A percentile compares a stretch with the other conserved stretches of the same genome.
phyloP scores from a whole-genome alignment of 2,329 filamentous ascomycete genomes.

The Alternaria infectoria region DNA sequence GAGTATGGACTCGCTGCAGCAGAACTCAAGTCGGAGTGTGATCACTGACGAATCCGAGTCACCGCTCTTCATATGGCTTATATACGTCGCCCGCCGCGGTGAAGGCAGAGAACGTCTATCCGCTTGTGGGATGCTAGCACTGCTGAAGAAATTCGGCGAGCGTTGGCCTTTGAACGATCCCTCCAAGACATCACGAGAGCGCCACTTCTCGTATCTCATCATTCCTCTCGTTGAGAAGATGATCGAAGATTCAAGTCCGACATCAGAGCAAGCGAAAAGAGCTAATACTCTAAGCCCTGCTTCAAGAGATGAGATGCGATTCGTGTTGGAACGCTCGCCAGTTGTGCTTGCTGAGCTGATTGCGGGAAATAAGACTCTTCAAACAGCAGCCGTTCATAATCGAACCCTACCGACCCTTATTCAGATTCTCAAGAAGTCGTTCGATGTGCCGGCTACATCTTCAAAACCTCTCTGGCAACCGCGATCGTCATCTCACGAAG shows the following conservation, averaged over 20 bases:
- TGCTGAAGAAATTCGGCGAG: conserved; percentile 47
- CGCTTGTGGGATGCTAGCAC: conserved; percentile 49
- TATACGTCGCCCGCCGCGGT: conserved; percentile 52
- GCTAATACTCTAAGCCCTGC: conserved; percentile 52
- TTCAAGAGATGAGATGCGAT: conserved; percentile 44
- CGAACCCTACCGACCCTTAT: conserved; percentile 67
- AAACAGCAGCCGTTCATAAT: conserved; percentile 80
- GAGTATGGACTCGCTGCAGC: conserved; percentile 41
- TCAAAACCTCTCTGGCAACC: conserved; percentile 63
- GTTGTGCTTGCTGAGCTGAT: conserved; percentile 79
- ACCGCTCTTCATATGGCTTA: conserved; percentile 57
- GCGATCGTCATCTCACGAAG: conserved; percentile 31
- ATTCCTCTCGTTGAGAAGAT: conserved; percentile 58
- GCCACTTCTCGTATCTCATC: conserved; percentile 54
- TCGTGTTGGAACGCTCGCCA: conserved; percentile 64
- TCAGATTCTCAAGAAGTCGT: conserved; percentile 69
- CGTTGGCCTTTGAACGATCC: conserved; percentile 46
- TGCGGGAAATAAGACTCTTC: conserved; percentile 77
- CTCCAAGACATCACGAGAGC: conserved; percentile 47
- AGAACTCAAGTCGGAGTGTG: conserved; percentile 35
- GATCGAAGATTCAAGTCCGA: conserved; percentile 48
- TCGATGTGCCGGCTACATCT: conserved; percentile 62
- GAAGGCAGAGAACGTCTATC: conserved; percentile 50
- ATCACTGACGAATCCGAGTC: conserved; percentile 53
- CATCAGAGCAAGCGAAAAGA: conserved; percentile 32